Evolutionary conservation across 108 stramenopile species (phyloP).

Genomic region (Fistulifera pelliculosa): DNA sequence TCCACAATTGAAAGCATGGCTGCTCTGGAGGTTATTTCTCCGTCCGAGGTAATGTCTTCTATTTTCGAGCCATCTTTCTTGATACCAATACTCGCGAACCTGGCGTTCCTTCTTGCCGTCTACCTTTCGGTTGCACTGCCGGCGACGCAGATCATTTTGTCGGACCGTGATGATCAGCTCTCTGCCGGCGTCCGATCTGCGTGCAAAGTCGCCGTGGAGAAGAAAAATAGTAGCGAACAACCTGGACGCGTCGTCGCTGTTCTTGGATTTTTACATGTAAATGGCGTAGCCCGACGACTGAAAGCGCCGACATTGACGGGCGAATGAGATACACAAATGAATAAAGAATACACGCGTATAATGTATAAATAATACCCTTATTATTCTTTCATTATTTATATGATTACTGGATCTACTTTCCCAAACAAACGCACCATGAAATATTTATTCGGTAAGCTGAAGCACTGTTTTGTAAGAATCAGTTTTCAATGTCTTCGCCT

Average conservation of each 20-base stretch:
- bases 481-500: slow-evolving; percentile 6
- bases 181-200: slow-evolving; percentile 24
- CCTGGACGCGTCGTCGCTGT: slow-evolving; percentile 35
- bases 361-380: no score
- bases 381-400: no score
- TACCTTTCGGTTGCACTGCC: slow-evolving; percentile 22
- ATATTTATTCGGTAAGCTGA: no score
- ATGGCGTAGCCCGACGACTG: slow-evolving; percentile 32
- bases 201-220: slow-evolving; percentile 12
- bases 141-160: slow-evolving; percentile 19
- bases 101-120: slow-evolving; percentile 1
- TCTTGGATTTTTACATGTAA: slow-evolving; percentile 36
- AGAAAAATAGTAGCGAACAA: slow-evolving; percentile 5
- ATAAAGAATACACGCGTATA: no score
- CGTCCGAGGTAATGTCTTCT: not conserved
- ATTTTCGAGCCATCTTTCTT: not conserved
- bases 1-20: not conserved
- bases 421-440: no score
- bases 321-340: no score
- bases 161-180: slow-evolving; percentile 31
- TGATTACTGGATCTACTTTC: no score
- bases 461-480: no score
- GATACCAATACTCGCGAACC: slow-evolving; percentile 8
- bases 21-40: not conserved
- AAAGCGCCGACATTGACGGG: not conserved